Percentiles rank a stretch among this genome's conserved stretches.
Conservation (phyloP, 371 early-diverging fungal genomes). For the Apophysomyces ossiformis region DNA sequence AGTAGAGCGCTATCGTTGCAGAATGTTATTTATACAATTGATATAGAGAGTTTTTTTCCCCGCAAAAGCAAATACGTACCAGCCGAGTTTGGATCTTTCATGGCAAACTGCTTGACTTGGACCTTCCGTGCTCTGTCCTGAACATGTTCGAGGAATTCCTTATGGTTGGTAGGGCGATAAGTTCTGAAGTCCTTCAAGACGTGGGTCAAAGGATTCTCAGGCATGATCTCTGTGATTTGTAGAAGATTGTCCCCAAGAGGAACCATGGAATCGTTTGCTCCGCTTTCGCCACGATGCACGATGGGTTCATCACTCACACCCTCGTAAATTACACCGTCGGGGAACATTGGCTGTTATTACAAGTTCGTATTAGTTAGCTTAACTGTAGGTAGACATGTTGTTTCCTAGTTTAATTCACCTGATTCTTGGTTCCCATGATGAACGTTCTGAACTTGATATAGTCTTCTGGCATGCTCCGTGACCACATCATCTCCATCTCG, state of each 20-base stretch:
- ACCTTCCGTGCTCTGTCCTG: slow-evolving; percentile 53
- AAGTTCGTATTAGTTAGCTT: neutral
- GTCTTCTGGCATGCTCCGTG: slow-evolving; percentile 67
- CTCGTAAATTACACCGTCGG: slow-evolving; percentile 85
- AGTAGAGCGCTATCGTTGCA: slow-evolving; percentile 57
- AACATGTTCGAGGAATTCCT: slow-evolving; percentile 72
- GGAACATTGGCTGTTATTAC: slow-evolving; percentile 74
- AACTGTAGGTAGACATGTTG: neutral
- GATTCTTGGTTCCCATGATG: slow-evolving; percentile 88
- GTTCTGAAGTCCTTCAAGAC: slow-evolving; percentile 77
- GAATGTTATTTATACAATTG: neutral
- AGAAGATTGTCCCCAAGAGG: slow-evolving; percentile 85
- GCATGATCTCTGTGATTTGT: slow-evolving; percentile 80
- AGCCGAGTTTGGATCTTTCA: slow-evolving; percentile 58
- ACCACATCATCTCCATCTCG: slow-evolving; percentile 86
- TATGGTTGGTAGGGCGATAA: slow-evolving; percentile 82
- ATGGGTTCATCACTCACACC: slow-evolving; percentile 67
- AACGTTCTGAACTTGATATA: slow-evolving; percentile 87
- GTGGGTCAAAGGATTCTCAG: slow-evolving; percentile 81
- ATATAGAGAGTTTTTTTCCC: neutral
- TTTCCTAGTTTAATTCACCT: slow-evolving; percentile 34
- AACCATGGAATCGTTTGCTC: slow-evolving; percentile 88
- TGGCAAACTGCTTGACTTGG: slow-evolving; percentile 52
- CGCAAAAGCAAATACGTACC: slow-evolving; percentile 20
- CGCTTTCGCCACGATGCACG: slow-evolving; percentile 82